Evolutionary conservation across 805 yeast species (phyloP), one percentile per base, ranked within the genome.

Genomic region (Suhomyces pyralidae): DNA sequence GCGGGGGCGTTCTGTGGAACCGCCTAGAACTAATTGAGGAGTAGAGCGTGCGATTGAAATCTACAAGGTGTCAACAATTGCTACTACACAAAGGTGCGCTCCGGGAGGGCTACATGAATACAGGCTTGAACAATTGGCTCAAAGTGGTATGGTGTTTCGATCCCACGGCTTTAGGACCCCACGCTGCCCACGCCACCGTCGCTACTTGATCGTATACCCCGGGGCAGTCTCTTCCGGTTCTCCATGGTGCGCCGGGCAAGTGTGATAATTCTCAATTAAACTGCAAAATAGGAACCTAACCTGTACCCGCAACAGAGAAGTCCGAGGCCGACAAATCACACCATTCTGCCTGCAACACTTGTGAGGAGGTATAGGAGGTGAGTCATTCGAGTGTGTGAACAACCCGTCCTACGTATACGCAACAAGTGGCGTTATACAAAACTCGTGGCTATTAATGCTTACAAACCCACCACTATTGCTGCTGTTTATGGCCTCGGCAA

Each of bases 261-360:
- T 38, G 42, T 38, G 42, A 17, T 38, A 17, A 17, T 17, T 38
- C 7, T 19, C 42, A 17, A 38, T 17, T 38, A 38, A 38, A 38
- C 42, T 38, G 42, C 6, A 38, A 38, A 30, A 26, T 9, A 9
- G 1, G 40, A n/a, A 38, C 17, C 20, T 17, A 38, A 38, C 22
- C 42, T 38, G 22, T 38, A 38, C 14, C 45, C 52, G 58, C 58
- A 50, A 45, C 36, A 45, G 45, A 52, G 58, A 55, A 55, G 54
- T 55, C 58, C 58, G 58, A 55, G 54, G 43, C 58, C 58, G 58
- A 55, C 45, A 34, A 40, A 45, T 50, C 51, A 46, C 49, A 20
- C 49, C 49, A 46, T 19, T 19, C 24, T 10, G 14, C 24, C 9
- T 8, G 36, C 36, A 32, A 32, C 17, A 5, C 17, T 32, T 5